Evolutionary conservation across 164 flowering plant genomes (phyloP), one percentile per base, ranked within the genome.

Genomic region (Umbilicus rupestris): DNA sequence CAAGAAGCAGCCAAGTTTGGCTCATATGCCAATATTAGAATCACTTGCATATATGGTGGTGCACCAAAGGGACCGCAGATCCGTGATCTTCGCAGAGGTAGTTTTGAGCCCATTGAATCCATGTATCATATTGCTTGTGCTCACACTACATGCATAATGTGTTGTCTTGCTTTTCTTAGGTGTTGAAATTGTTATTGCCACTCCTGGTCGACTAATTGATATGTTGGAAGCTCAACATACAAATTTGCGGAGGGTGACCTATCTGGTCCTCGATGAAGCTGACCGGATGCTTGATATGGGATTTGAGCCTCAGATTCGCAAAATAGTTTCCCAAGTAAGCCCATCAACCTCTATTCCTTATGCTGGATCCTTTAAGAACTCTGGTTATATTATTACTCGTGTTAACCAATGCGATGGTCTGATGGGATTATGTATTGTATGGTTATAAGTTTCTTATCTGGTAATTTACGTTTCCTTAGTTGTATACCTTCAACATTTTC

Each of bases 261-360:
- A 91, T 75, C 90, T 94, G 74, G 99, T 91, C 28, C 76, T 94
- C 78, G 99, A 91, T 73, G 99, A 94, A 74, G 99, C 99, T 66
- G 99, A 94, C 73, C 83, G 97, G 33, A 94, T 94, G 99, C 79
- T 94, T 73, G 99, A 94, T 70, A 94, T 91, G 99, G 99, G 99
- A 20, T 94, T 91, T 83, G 97, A 94, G 75, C 99, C 99, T 29
- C 99, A 94, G 69, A 94, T 94, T 63, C 82, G 96, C 75, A 89
- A 89, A 80, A 84, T 94, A 68, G 73, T 94, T 28, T 71, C 89
- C 44, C 98, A 93, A 74, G 97, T 86, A 77, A 55, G 60, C 17
- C 33, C 19, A 28, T 28, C 60, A 15, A 14, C 24, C 55, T 47
- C 22, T n/a, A 47, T 3, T 12, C 8, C 11, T 3, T n/a, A 7